Evolutionary conservation across 2,329 filamentous ascomycete species (phyloP).

Genomic region (Curvularia spicifera): DNA sequence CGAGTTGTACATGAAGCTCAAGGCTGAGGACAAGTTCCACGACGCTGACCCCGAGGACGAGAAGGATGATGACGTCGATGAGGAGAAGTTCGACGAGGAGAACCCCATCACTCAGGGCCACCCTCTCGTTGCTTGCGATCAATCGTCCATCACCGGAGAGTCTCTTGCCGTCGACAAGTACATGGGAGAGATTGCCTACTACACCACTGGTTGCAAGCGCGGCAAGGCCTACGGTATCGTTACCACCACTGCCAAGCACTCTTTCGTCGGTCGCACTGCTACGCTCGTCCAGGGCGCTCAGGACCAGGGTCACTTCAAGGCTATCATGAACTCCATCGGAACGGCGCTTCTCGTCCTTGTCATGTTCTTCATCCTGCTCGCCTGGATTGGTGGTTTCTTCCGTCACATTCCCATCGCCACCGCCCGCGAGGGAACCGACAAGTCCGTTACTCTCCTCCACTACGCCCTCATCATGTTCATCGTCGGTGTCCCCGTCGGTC

Average conservation of each 20-base stretch:
- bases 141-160: conserved; percentile 82
- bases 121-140: conserved; percentile 73
- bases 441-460: conserved; percentile 66
- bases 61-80: conserved; percentile 64
- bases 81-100: conserved; percentile 64
- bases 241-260: conserved; percentile 70
- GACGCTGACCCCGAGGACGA: conserved; percentile 66
- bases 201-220: conserved; percentile 82
- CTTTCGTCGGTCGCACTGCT: conserved; percentile 79
- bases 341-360: conserved; percentile 75
- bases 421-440: conserved; percentile 56
- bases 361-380: conserved; percentile 76
- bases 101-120: conserved; percentile 64
- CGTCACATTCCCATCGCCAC: conserved; percentile 69
- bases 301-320: conserved; percentile 71
- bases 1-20: conserved; percentile 70
- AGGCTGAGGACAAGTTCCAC: conserved; percentile 58
- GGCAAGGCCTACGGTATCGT: conserved; percentile 76
- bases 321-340: conserved; percentile 83
- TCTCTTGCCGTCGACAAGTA: conserved; percentile 80
- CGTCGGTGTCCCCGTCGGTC: conserved; percentile 78
- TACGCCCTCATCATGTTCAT: conserved; percentile 64
- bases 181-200: conserved; percentile 77
- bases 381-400: conserved; percentile 83
- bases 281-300: conserved; percentile 75